phyloP scores from a whole-genome alignment of 2,329 filamentous ascomycete genomes.

The Emergomyces pasteurianus region DNA sequence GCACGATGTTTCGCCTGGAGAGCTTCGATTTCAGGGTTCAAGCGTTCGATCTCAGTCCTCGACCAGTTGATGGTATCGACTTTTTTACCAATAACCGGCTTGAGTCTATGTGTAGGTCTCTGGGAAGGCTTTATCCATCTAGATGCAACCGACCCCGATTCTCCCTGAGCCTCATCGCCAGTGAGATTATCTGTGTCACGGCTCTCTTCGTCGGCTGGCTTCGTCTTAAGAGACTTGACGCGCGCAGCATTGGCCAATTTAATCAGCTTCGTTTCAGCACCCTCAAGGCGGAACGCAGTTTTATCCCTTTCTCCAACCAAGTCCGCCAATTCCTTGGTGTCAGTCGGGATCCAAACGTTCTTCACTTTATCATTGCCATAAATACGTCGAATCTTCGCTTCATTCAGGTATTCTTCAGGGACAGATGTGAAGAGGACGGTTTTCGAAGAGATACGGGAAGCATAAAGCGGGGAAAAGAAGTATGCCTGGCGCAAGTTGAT shows the following conservation, averaged over 20 bases:
- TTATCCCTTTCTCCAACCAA: slow-evolving; percentile 72
- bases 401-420: slow-evolving; percentile 63
- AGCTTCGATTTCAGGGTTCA: slow-evolving; percentile 59
- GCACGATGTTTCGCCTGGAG: slow-evolving; percentile 55
- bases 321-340: slow-evolving; percentile 65
- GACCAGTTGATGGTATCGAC: slow-evolving; percentile 93
- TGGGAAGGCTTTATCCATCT: slow-evolving; percentile 61
- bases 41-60: slow-evolving; percentile 61
- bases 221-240: slow-evolving; percentile 54
- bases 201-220: slow-evolving; percentile 27
- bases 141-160: slow-evolving; percentile 42
- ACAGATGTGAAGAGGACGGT: slow-evolving; percentile 85
- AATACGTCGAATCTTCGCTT: slow-evolving; percentile 62
- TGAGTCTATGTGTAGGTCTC: slow-evolving; percentile 63
- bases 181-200: slow-evolving; percentile 16
- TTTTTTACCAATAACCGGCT: slow-evolving; percentile 65
- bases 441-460: slow-evolving; percentile 74
- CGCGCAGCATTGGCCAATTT: slow-evolving; percentile 63
- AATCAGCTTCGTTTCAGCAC: slow-evolving; percentile 75
- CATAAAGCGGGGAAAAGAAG: slow-evolving; percentile 70
- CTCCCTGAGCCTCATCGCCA: slow-evolving; percentile 46
- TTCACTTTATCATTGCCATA: slow-evolving; percentile 69
- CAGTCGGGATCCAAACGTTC: slow-evolving; percentile 71
- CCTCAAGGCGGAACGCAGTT: slow-evolving; percentile 69
- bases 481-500: slow-evolving; percentile 90